Percentiles rank a stretch among this genome's conserved stretches.
These are phyloP conservation scores for Candida chauliodis DNA, from an alignment of 805 yeast species.

Conservation along the genomic window DNA sequence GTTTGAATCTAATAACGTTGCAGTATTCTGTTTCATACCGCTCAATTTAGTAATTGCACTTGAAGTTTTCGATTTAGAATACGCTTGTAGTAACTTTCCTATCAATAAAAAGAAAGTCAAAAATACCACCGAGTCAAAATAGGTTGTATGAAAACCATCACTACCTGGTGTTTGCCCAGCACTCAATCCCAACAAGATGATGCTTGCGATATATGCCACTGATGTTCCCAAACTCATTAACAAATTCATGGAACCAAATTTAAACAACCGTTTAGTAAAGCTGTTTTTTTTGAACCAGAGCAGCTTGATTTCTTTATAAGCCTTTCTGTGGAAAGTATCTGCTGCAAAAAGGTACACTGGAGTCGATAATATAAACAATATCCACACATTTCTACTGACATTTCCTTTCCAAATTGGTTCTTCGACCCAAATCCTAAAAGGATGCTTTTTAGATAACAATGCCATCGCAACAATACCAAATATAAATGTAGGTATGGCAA, in stretches of 20 bases:
- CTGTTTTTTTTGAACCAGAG: slow-evolving; percentile 57
- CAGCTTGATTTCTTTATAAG: slow-evolving; percentile 53
- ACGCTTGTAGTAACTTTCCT: slow-evolving; percentile 66
- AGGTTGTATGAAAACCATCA: slow-evolving; percentile 57
- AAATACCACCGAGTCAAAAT: slow-evolving; percentile 78
- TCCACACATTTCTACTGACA: slow-evolving; percentile 62
- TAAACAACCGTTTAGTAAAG: slow-evolving; percentile 53
- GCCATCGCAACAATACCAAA: slow-evolving; percentile 72
- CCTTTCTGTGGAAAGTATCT: slow-evolving; percentile 66
- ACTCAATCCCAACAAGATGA: slow-evolving; percentile 49
- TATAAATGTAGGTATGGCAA: slow-evolving; percentile 66
- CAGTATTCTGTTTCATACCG: slow-evolving; percentile 47
- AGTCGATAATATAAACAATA: slow-evolving; percentile 59
- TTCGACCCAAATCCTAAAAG: slow-evolving; percentile 51
- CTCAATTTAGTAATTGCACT: slow-evolving; percentile 56
- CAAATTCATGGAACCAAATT: slow-evolving; percentile 76
- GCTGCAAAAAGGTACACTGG: slow-evolving; percentile 76
- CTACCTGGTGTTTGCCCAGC: slow-evolving; percentile 27
- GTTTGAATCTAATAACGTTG: slow-evolving; percentile 34
- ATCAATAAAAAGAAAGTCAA: slow-evolving; percentile 66
- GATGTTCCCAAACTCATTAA: slow-evolving; percentile 72
- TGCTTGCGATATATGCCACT: slow-evolving; percentile 66
- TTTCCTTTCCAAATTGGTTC: slow-evolving; percentile 62
- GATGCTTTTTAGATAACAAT: slow-evolving; percentile 40
- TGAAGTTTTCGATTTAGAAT: slow-evolving; percentile 65